Conservation (phyloP, 108 stramenopile genomes). For the Epithemia pelagica region DNA sequence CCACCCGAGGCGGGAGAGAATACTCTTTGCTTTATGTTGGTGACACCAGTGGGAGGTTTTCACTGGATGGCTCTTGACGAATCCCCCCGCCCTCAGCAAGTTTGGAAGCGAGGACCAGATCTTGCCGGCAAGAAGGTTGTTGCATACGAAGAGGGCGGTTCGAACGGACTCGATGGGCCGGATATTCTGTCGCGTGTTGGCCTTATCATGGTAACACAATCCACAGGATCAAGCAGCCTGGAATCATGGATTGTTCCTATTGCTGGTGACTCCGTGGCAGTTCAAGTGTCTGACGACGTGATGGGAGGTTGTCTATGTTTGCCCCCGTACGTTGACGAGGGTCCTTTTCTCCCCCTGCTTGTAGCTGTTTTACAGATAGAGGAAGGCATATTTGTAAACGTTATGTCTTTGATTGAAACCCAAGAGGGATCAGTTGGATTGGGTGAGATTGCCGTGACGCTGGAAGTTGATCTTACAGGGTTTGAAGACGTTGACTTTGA, state of each 20-base stretch:
- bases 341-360: conserved; percentile 55
- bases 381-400: conserved; percentile 29
- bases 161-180: conserved; percentile 58
- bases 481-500: conserved; percentile 36
- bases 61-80: conserved; percentile 85
- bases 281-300: conserved; percentile 60
- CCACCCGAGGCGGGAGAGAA: conserved; percentile 76
- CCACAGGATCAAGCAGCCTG: conserved; percentile 35
- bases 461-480: conserved; percentile 1
- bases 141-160: conserved; percentile 82
- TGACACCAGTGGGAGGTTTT: conserved; percentile 86
- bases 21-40: conserved; percentile 71
- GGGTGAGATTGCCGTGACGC: conserved; percentile 14
- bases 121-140: conserved; percentile 83
- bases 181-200: conserved; percentile 73
- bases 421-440: conserved; percentile 8
- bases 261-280: conserved; percentile 49
- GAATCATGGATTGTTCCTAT: conserved; percentile 80
- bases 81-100: conserved; percentile 74
- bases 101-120: conserved; percentile 77
- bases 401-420: conserved; percentile 20
- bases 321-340: conserved; percentile 30
- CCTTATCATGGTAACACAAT: conserved; percentile 55
- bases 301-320: conserved; percentile 70
- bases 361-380: conserved; percentile 33